Percentiles rank a stretch among this genome's conserved stretches.
phyloP scores from a whole-genome alignment of 257 asterid genomes.

The Cynanchum wilfordii region DNA sequence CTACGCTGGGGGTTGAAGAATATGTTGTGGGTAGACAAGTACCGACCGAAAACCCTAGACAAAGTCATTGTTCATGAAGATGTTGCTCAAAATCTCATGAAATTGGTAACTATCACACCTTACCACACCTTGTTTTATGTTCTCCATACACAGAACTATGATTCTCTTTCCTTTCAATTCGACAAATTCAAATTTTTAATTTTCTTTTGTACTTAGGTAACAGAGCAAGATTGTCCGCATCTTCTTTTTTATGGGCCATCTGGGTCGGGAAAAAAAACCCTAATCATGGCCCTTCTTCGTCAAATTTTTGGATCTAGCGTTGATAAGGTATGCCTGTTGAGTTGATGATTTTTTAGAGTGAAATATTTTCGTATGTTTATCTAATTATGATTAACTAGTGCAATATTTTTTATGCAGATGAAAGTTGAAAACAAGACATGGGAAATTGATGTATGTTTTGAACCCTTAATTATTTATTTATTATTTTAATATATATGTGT shows the following conservation, averaged over 20 bases:
- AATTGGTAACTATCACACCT: slow-evolving; percentile 45
- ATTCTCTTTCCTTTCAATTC: neutral
- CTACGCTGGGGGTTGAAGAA: neutral
- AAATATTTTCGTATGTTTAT: slow-evolving; percentile 5
- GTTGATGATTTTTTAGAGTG: neutral
- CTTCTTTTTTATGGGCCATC: slow-evolving; percentile 90
- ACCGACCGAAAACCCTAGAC: slow-evolving; percentile 95
- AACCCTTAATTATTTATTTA: neutral
- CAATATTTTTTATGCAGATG: slow-evolving; percentile 56
- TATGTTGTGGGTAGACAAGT: slow-evolving; percentile 97
- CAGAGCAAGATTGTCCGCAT: slow-evolving; percentile 96
- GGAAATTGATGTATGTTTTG: slow-evolving; percentile 85
- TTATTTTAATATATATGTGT: neutral
- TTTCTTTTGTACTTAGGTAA: slow-evolving; percentile 39
- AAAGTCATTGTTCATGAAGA: slow-evolving; percentile 72
- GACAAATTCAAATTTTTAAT: neutral
- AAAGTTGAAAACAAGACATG: slow-evolving; percentile 88
- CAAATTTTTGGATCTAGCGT: slow-evolving; percentile 90
- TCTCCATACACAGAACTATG: neutral
- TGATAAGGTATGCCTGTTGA: slow-evolving; percentile 57
- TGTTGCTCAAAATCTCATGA: slow-evolving; percentile 83
- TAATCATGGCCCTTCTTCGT: slow-evolving; percentile 90
- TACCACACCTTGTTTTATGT: neutral
- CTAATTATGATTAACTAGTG: slow-evolving; percentile 11
- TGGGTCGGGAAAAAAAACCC: slow-evolving; percentile 97